Evolutionary conservation across 306 rosid species (phyloP).

Genomic region (Mucuna pruriens): DNA sequence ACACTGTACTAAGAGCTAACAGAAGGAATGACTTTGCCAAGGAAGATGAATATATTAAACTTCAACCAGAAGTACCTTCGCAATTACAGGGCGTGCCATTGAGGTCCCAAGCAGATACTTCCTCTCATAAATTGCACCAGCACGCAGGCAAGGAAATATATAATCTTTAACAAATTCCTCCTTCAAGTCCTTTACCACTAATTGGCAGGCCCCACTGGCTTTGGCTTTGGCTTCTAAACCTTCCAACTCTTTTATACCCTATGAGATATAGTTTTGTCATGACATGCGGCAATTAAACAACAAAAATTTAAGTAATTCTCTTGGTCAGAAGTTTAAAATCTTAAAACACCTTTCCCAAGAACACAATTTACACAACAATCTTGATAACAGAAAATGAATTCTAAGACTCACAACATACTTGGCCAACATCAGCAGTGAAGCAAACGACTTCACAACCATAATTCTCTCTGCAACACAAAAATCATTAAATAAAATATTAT

Average conservation of each 20-base stretch:
- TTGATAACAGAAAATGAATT: constrained; percentile 17
- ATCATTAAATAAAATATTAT: constrained; percentile 11
- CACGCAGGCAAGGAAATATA: constrained; percentile 86
- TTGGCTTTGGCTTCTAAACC: constrained; percentile 90
- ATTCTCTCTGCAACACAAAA: constrained; percentile 79
- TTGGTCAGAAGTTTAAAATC: constrained; percentile 17
- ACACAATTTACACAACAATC: not conserved
- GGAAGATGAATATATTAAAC: constrained; percentile 21
- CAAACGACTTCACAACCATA: constrained; percentile 96
- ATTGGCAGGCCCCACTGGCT: constrained; percentile 93
- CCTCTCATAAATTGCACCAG: constrained; percentile 94
- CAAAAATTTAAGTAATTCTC: not conserved
- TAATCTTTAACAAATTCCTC: constrained; percentile 88
- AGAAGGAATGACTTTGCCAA: not conserved
- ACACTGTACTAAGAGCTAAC: not conserved
- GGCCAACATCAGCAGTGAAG: constrained; percentile 98
- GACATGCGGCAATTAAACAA: constrained; percentile 9
- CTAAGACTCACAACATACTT: constrained; percentile 56
- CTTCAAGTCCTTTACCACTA: constrained; percentile 83
- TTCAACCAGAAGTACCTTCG: constrained; percentile 44
- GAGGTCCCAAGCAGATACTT: constrained; percentile 94
- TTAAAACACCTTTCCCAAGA: constrained; percentile 1
- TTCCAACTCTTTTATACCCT: constrained; percentile 87
- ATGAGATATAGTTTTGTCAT: constrained; percentile 9
- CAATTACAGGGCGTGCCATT: constrained; percentile 96